Base-by-base conservation (phyloP, 306 rosid species). In the Medicago lupulina region DNA sequence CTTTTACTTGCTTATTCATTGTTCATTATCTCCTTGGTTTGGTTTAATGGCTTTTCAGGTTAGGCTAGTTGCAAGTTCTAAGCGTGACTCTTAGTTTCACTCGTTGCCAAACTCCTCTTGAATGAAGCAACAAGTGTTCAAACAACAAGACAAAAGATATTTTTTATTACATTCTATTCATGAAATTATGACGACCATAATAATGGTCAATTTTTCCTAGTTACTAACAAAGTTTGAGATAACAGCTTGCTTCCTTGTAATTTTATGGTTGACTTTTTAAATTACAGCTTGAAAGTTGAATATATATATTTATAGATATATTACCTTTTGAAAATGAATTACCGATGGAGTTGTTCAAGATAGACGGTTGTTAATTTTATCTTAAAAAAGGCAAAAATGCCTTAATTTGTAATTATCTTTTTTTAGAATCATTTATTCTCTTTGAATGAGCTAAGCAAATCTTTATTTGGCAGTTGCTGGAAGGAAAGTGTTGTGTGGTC, bases 361-460 rank as follows among this genome's bases (percentile, higher is more conserved):
- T 18, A 18, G 28, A 9, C 11, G 25, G 60, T 41, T 46, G 75
- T 54, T 60, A 54, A 72, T 61, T 44, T 14, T 19, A n/a, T 69
- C 73, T 77, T 71, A 47, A 71, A 78, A 64, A 84, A 71, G 76
- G 43, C 17, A 16, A 61, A 70, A 44, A 2, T 47, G 18, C 31
- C 41, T 31, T 51, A 18, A 71, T 73, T 60, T 81, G 73, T 75
- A 71, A 70, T 66, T 81, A 66, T 79, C 53, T 72, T 47, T 16
- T 55, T 58, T 38, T 62, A 28, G 57, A 81, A 41, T 75, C 7
- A 55, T 3, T 67, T n/a, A n/a, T 40, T 77, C 41, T 61, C 75
- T 50, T 64, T 55, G 79, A 73, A 75, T 77, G n/a, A 78, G 83
- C 58, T 73, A 75, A 81, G 55, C 50, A 70, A 81, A 80, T 76